Evolutionary conservation across 176 grass and related monocot species (phyloP).

Genomic region (Hordeum vulgare): DNA sequence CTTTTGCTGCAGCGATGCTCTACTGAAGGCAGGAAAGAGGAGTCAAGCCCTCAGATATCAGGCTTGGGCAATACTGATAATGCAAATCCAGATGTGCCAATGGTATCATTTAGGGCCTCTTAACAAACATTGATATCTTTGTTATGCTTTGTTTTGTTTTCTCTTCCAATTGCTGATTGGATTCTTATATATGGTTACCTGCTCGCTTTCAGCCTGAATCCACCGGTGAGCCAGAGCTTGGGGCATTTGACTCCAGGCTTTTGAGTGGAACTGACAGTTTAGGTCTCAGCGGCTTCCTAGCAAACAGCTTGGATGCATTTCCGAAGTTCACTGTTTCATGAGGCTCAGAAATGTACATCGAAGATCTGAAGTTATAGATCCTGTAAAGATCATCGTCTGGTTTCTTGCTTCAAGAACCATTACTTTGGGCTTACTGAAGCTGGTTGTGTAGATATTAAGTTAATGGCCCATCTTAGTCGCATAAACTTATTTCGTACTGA

Average conservation of each 20-base stretch:
- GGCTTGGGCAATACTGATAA: background rate
- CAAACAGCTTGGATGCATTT: slow-evolving; percentile 71
- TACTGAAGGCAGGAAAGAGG: background rate
- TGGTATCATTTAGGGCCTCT: slow-evolving; percentile 10
- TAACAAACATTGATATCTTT: slow-evolving; percentile 14
- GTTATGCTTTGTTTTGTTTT: background rate
- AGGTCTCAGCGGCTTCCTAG: slow-evolving; percentile 45
- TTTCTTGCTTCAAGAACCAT: slow-evolving; percentile 10
- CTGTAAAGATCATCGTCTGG: background rate
- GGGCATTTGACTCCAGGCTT: slow-evolving; percentile 47
- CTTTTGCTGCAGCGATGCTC: slow-evolving; percentile 23
- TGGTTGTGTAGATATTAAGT: slow-evolving; percentile 20
- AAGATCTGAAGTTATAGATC: background rate
- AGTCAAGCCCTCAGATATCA: background rate
- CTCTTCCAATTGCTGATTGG: background rate
- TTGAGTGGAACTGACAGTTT: slow-evolving; percentile 48
- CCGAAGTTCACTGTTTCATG: slow-evolving; percentile 74
- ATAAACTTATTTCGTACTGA: background rate
- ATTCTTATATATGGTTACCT: background rate
- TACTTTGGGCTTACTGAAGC: background rate
- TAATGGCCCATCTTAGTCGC: background rate
- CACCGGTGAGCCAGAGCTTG: background rate
- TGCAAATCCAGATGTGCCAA: slow-evolving; percentile 25
- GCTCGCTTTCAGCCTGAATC: slow-evolving; percentile 25
- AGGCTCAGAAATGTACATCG: slow-evolving; percentile 4